These are phyloP conservation scores for Allium fistulosum DNA, from an alignment of 106 monocot species.

Conservation along the genomic window DNA sequence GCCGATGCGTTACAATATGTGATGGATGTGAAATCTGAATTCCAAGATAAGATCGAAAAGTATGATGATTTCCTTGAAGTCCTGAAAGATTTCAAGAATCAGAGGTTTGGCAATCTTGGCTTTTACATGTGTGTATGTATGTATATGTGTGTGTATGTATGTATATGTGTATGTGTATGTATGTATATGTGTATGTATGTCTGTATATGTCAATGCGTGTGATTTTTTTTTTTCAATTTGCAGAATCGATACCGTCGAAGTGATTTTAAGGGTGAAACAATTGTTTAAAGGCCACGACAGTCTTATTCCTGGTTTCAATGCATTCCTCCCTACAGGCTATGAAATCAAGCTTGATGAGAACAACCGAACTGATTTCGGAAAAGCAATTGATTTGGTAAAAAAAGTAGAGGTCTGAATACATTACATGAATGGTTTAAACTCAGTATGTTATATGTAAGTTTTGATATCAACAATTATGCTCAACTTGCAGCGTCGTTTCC, in stretches of 20 bases:
- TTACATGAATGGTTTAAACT: background rate
- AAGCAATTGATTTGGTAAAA: conserved; percentile 67
- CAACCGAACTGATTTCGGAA: conserved; percentile 61
- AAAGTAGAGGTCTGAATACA: conserved; percentile 63
- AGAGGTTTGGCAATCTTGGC: conserved; percentile 32
- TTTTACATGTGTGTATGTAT: no score
- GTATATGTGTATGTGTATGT: no score
- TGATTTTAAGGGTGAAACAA: conserved; percentile 57
- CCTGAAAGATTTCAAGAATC: conserved; percentile 83
- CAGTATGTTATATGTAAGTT: background rate
- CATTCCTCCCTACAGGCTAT: conserved; percentile 57
- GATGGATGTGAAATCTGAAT: conserved; percentile 71
- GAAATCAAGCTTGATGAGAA: conserved; percentile 56
- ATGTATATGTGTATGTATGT: background rate
- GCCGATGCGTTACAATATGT: conserved; percentile 72
- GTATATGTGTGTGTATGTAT: no score
- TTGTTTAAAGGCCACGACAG: conserved; percentile 51
- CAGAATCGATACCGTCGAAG: conserved; percentile 58
- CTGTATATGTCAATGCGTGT: background rate
- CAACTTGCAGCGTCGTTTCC: conserved; percentile 68
- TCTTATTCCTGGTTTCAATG: conserved; percentile 66
- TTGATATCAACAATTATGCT: background rate
- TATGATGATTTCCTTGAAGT: conserved; percentile 82
- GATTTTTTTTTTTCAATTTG: background rate
- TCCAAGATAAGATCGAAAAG: conserved; percentile 72